Base-by-base conservation (phyloP, 495 filamentous ascomycete genomes). In the Coniosporium apollinis region DNA sequence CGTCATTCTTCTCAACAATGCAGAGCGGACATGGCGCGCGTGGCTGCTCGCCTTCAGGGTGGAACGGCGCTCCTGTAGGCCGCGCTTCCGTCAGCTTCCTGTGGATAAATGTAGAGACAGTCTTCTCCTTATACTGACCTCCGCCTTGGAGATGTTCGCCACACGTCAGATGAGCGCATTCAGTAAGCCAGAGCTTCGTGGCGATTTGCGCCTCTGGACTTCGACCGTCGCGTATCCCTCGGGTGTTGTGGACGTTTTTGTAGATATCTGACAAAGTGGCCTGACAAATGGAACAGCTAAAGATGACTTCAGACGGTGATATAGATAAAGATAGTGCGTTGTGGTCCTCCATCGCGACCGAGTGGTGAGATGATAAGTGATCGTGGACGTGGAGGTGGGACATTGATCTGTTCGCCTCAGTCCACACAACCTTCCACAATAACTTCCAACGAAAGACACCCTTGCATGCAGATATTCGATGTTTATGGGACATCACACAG, bases 161-260 rank as follows among this genome's bases (percentile, higher is more conserved):
- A 37, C 62, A 66, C 7, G 48, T 50, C 26, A 65, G 40, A 44
- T 66, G 62, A 16, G 48, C 51, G 39, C 62, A 66, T 29, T 54
- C 51, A 9, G 59, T 51, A 7, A 66, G 51, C 49, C 50, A 66
- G 5, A 65, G 37, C 29, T 51, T 59, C 1, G 59, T 58, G 28
- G 60, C 50, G 14, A 40, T 31, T 30, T 45, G 44, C 8, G 51
- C 41, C 1, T 46, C 38, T 11, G 41, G 42, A 28, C 45, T 52
- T 18, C 37, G 38, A 8, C 45, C 48, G 41, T 49, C 54, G 28
- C 47, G 49, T 9, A 61, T 44, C 14, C 56, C 54, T 7, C 39
- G 24, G 10, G 48, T 48, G 33, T 41, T 46, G 10, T 51, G 43
- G 24, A 39, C 17, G 4, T 45, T 42, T 4, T 33, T 43, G 47